phyloP scores from a whole-genome alignment of 441 rosid species.

The Syzygium malaccense region DNA sequence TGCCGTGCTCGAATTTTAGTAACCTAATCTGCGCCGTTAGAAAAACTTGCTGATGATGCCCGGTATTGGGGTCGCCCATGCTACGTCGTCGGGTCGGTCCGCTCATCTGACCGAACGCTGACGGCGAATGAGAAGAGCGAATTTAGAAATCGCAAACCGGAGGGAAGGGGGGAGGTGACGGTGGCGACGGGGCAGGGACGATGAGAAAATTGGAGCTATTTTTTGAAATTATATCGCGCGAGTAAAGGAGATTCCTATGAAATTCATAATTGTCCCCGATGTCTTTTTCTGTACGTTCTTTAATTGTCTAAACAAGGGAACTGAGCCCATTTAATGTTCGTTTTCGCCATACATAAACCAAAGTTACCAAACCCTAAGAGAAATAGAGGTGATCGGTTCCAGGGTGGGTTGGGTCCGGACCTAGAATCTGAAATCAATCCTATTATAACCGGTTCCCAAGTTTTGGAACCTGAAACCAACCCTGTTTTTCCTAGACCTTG shows the following conservation, averaged over 20 bases:
- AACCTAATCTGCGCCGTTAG: too few species aligned
- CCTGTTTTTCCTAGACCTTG: too few species aligned
- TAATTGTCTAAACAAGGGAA: accelerated
- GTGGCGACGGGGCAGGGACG: accelerated
- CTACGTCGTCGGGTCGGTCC: accelerated
- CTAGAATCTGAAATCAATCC: too few species aligned
- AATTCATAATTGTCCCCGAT: neutral
- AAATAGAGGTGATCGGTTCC: too few species aligned
- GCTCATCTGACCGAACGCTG: accelerated
- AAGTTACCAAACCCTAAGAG: too few species aligned
- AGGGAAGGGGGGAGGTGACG: neutral
- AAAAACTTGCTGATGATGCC: accelerated
- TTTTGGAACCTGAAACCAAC: too few species aligned
- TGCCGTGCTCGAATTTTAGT: neutral
- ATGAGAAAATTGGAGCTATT: neutral
- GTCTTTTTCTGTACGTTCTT: neutral
- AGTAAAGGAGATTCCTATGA: neutral
- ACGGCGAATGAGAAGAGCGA: neutral
- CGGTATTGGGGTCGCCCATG: accelerated
- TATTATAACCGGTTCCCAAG: too few species aligned
- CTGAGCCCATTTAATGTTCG: accelerated
- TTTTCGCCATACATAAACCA: accelerated
- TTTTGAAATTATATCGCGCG: neutral
- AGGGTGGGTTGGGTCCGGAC: too few species aligned
- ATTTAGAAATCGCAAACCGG: neutral